Evolutionary conservation across 2,329 filamentous ascomycete genomes (phyloP).

Genomic region (Sarocladium oryzae): DNA sequence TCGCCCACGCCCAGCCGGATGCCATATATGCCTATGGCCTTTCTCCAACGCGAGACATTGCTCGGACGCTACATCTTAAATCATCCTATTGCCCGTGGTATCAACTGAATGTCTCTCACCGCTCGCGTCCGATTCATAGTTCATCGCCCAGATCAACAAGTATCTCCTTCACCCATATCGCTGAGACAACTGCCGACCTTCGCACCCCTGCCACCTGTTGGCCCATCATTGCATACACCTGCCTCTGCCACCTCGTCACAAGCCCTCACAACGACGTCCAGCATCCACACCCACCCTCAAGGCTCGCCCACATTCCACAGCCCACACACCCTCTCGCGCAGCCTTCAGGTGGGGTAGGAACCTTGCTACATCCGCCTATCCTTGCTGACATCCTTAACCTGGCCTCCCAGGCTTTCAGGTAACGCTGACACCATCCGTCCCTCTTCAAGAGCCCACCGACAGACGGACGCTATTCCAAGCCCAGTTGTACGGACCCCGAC

Average conservation of each 20-base stretch:
- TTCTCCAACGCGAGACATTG: conserved; percentile 1
- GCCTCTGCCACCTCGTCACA: conserved; percentile 7
- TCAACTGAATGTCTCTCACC: not conserved
- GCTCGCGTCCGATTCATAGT: not conserved
- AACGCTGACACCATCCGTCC: conserved; percentile 7
- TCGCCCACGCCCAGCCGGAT: conserved; percentile 5
- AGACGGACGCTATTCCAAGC: conserved; percentile 7
- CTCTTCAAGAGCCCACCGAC: conserved; percentile 2
- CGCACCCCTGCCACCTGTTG: not conserved
- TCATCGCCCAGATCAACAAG: not conserved
- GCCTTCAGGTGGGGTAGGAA: not conserved
- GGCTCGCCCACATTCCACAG: not conserved
- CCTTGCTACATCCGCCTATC: not conserved
- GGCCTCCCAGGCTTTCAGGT: conserved; percentile 6
- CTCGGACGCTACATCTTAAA: not conserved
- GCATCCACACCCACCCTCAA: not conserved
- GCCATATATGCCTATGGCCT: not conserved
- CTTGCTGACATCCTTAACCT: not conserved
- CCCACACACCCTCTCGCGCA: not conserved
- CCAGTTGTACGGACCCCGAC: not conserved
- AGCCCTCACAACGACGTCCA: not conserved
- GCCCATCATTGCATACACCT: not conserved
- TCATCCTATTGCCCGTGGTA: not conserved
- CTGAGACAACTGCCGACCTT: conserved; percentile 2
- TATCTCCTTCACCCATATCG: not conserved